phyloP scores from a whole-genome alignment of 805 yeast genomes.

The Wickerhamiella siamensis region DNA sequence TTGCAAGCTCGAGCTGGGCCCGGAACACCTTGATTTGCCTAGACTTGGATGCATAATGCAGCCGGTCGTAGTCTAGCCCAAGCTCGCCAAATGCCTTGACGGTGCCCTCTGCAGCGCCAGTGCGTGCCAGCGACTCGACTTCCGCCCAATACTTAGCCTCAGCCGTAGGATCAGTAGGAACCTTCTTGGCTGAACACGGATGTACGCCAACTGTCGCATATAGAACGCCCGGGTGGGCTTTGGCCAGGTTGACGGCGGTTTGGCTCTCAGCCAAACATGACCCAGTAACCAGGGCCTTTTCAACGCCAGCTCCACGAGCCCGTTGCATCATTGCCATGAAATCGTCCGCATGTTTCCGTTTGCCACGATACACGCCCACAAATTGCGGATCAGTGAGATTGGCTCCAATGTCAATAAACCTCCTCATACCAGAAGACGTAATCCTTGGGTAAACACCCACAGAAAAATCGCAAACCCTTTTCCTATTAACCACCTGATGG shows the following conservation, averaged over 20 bases:
- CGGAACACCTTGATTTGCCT: conserved; percentile 56
- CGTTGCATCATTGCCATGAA: conserved; percentile 46
- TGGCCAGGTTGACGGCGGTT: conserved; percentile 45
- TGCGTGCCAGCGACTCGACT: conserved; percentile 35
- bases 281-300: conserved; percentile 68
- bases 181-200: conserved; percentile 60
- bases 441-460: background rate
- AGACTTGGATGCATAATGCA: conserved; percentile 56
- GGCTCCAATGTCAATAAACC: conserved; percentile 38
- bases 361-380: conserved; percentile 62
- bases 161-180: conserved; percentile 18
- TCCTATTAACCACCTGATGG: conserved; percentile 4
- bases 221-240: conserved; percentile 21
- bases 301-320: conserved; percentile 52
- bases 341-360: conserved; percentile 55
- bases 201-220: conserved; percentile 78
- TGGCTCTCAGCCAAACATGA: conserved; percentile 55
- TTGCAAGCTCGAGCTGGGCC: conserved; percentile 52
- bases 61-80: conserved; percentile 87
- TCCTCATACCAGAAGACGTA: background rate
- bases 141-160: conserved; percentile 31
- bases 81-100: conserved; percentile 88
- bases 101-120: conserved; percentile 35
- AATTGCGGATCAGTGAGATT: conserved; percentile 86
- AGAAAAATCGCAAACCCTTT: background rate